A percentile compares a stretch with the other conserved stretches of the same genome.
phyloP scores from a whole-genome alignment of 1,284 basidiomycete species.

The Apiotrichum akiyoshidainum region DNA sequence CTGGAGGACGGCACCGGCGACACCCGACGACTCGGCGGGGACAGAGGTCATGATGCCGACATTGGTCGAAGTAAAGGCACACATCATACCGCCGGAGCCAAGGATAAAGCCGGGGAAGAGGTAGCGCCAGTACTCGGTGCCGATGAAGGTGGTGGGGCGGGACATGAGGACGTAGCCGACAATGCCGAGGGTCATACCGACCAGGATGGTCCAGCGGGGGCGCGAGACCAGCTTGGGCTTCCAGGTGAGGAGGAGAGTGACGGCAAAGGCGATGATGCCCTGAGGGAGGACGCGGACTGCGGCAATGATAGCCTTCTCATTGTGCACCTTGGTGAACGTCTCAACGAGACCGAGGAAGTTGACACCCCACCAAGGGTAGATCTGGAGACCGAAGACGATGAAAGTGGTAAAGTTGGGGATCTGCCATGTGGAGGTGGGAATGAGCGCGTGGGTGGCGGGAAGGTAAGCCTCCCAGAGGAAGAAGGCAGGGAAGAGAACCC shows the following conservation, averaged over 20 bases:
- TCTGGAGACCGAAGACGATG: constrained; percentile 35
- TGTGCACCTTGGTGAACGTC: constrained; percentile 20
- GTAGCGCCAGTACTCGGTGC: constrained; percentile 42
- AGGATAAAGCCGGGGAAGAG: constrained; percentile 37
- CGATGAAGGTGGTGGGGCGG: constrained; percentile 19
- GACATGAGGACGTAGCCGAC: constrained; percentile 35
- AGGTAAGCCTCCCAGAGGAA: constrained; percentile 37
- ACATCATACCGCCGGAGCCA: constrained; percentile 32
- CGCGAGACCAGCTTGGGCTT: constrained; percentile 22
- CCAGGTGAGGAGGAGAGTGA: constrained; percentile 15
- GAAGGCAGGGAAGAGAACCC: constrained; percentile 35
- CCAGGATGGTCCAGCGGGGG: constrained; percentile 28
- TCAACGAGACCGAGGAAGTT: constrained; percentile 26
- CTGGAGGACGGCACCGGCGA: constrained; percentile 46
- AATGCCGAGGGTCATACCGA: constrained; percentile 25
- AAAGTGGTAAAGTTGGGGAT: constrained; percentile 44
- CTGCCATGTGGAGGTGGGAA: constrained; percentile 41
- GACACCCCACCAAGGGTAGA: constrained; percentile 43
- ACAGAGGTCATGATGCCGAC: constrained; percentile 41
- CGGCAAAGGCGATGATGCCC: constrained; percentile 23
- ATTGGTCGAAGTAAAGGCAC: constrained; percentile 25
- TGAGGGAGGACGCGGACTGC: constrained; percentile 34
- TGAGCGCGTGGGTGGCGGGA: constrained; percentile 35
- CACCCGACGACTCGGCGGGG: constrained; percentile 37
- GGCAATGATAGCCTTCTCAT: constrained; percentile 29